Evolutionary conservation across 2,329 filamentous ascomycete genomes (phyloP).

Genomic region (Colletotrichum australisinense): DNA sequence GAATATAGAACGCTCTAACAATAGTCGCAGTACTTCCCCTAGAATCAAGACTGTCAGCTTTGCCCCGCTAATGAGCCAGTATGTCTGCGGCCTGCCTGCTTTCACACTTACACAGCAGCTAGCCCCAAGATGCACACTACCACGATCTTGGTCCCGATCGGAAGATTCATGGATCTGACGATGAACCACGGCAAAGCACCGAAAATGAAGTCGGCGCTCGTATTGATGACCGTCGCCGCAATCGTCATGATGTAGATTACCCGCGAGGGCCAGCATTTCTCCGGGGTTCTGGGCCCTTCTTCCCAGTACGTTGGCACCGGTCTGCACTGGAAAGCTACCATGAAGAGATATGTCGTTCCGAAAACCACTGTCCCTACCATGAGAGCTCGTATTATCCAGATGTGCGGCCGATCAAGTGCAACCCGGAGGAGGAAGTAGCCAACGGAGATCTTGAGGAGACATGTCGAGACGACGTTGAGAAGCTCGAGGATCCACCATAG

Average conservation of each 20-base stretch:
- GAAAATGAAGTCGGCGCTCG: constrained; percentile 51
- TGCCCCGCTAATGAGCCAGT: not conserved
- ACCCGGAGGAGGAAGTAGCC: constrained; percentile 55
- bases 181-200: constrained; percentile 52
- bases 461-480: constrained; percentile 50
- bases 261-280: constrained; percentile 43
- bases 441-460: constrained; percentile 52
- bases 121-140: constrained; percentile 46
- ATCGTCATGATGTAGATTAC: constrained; percentile 46
- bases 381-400: constrained; percentile 49
- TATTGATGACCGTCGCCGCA: constrained; percentile 51
- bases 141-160: constrained; percentile 49
- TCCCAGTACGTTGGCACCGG: constrained; percentile 54
- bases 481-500: constrained; percentile 54
- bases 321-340: constrained; percentile 53
- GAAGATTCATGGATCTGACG: constrained; percentile 54
- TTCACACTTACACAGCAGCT: constrained; percentile 42
- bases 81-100: not conserved
- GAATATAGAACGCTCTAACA: constrained; percentile 55
- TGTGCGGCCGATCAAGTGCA: constrained; percentile 45
- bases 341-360: constrained; percentile 52
- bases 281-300: constrained; percentile 38
- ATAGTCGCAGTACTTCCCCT: constrained; percentile 50
- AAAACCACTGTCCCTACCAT: constrained; percentile 49
- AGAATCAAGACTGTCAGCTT: not conserved